Conservation (phyloP, 2,329 filamentous ascomycete genomes). For the Cytospora schulzeri region DNA sequence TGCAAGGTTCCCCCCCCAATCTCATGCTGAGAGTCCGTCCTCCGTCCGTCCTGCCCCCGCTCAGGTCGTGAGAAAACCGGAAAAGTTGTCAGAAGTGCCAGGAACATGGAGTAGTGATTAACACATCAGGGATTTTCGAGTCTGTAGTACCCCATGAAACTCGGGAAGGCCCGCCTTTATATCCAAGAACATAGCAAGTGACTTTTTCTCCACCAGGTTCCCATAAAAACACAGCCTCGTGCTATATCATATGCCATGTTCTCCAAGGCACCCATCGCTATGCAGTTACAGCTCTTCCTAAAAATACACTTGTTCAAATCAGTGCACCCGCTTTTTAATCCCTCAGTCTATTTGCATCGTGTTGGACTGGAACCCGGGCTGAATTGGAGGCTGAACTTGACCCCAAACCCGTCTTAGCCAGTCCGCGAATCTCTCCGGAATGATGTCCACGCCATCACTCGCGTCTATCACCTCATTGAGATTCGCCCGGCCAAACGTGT, state of each 20-base stretch:
- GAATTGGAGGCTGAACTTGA: constrained; percentile 16
- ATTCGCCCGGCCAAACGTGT: constrained; percentile 63
- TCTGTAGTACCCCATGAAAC: no score
- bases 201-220: neutral
- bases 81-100: neutral
- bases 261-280: neutral
- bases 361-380: constrained; percentile 5
- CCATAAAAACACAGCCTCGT: neutral
- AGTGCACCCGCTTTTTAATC: neutral
- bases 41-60: neutral
- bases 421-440: constrained; percentile 52
- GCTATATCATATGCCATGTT: neutral
- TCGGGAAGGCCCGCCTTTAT: neutral
- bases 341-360: constrained; percentile 19
- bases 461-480: constrained; percentile 55
- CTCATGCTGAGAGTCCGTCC: neutral
- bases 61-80: neutral
- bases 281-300: neutral
- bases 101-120: neutral
- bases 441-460: constrained; percentile 43
- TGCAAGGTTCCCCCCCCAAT: neutral
- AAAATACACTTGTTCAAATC: neutral
- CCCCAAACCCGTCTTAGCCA: constrained; percentile 58
- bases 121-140: neutral
- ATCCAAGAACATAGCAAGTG: neutral